phyloP scores from a whole-genome alignment of 768 basidiomycete species.

The Rhizopogon salebrosus region DNA sequence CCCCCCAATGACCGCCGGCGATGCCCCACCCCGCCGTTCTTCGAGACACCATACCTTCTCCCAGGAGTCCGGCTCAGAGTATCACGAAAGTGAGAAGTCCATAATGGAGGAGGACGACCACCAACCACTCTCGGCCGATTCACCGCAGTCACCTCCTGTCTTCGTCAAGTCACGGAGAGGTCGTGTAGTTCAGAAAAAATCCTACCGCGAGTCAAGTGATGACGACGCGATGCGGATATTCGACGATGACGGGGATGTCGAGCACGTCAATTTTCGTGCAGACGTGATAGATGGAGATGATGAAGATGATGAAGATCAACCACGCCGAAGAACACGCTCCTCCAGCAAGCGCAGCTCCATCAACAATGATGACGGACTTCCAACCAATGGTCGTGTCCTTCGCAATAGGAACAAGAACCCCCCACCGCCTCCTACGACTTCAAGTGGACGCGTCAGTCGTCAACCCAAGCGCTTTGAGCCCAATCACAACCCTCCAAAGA shows the following conservation, averaged over 20 bases:
- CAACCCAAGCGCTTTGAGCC: conserved; percentile 12
- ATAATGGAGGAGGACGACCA: conserved; percentile 20
- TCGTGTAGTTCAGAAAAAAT: conserved; percentile 32
- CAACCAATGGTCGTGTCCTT: conserved; percentile 28
- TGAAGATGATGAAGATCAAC: conserved; percentile 25
- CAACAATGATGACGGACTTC: not conserved
- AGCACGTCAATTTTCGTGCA: conserved; percentile 15
- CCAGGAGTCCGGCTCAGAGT: conserved; percentile 27
- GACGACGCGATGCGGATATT: conserved; percentile 25
- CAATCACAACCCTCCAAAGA: conserved; percentile 1
- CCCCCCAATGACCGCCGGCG: conserved; percentile 14
- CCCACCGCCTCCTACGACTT: conserved; percentile 10
- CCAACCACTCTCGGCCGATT: conserved; percentile 1
- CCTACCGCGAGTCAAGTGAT: conserved; percentile 45
- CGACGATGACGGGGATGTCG: conserved; percentile 4
- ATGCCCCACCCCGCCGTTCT: conserved; percentile 20
- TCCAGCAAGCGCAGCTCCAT: conserved; percentile 15
- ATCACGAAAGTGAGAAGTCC: conserved; percentile 29
- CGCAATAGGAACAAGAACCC: conserved; percentile 36
- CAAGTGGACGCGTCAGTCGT: conserved; percentile 21
- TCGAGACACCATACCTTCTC: conserved; percentile 13
- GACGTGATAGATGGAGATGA: conserved; percentile 22
- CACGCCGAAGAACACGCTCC: conserved; percentile 10
- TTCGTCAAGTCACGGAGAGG: conserved; percentile 33
- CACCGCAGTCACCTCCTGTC: not conserved